Base-by-base conservation (phyloP, 2,329 filamentous ascomycete genomes). In the Clarireedia homoeocarpa region DNA sequence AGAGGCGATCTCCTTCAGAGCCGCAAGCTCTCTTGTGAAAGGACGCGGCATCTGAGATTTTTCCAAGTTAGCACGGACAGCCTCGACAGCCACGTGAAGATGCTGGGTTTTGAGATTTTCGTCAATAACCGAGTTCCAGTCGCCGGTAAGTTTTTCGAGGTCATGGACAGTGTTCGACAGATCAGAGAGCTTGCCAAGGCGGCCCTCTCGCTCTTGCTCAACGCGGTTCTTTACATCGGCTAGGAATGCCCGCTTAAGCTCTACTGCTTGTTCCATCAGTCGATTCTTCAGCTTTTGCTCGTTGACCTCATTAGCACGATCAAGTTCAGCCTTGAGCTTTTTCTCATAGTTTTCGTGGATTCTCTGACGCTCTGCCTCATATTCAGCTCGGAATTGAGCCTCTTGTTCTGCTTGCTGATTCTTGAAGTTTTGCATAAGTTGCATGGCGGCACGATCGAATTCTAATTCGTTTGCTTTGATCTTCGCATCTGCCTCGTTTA, bases 61-160 rank as follows among this genome's bases (percentile, higher is more conserved):
- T 68, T 91, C 86, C 23, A 97, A 81, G 51, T 86, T 89, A 57
- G 89, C 84, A 63, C 89, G 87, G 51, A 97, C 91, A 40, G 92
- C 90, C 70, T 99, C 94, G 30, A 97, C 88, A 20, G 94, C 94
- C 38, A 99, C 90, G 69, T 96, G 90, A 27, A 99, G 84, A 74
- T 97, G 91, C 73, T 99, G 94, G 0, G 94, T 96, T 72, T 89
- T 87, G 61, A 97, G 82, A 74, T 94, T 97, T 58, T 82, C 79
- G 70, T 97, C 91, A 23, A 99, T 84, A 39, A 97, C 89, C 42
- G 85, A 83, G 73, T 92, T 95, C 91, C 91, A 97, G 62, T 90
- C 86, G 1, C 83, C 82, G 1, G 91, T 95, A 54, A 99, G 82
- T 71, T 85, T 85, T 75, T 96, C 91, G 12, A 99, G 83, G 65